phyloP scores from a whole-genome alignment of 2,329 filamentous ascomycete species.

The Ophiostoma sp. region DNA sequence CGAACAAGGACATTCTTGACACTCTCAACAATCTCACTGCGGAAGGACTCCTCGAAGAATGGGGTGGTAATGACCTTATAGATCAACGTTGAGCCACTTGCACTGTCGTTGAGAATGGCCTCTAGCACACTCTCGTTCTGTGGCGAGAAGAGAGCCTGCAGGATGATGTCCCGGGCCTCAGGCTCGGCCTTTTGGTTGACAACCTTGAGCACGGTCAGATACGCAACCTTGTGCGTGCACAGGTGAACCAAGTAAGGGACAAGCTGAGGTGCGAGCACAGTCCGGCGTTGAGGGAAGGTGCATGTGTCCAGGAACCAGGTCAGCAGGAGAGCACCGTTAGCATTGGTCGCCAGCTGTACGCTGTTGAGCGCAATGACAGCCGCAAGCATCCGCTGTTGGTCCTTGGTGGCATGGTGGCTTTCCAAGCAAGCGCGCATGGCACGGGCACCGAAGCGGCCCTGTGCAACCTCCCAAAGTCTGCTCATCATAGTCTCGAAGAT shows the following conservation, averaged over 20 bases:
- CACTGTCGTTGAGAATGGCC: conserved; percentile 83
- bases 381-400: conserved; percentile 91
- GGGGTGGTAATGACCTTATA: conserved; percentile 98
- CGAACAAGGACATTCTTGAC: conserved; percentile 82
- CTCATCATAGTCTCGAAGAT: conserved; percentile 97
- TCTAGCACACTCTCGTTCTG: conserved; percentile 80
- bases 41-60: conserved; percentile 90
- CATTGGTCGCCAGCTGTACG: conserved; percentile 91
- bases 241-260: conserved; percentile 91
- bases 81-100: conserved; percentile 89
- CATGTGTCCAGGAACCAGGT: conserved; percentile 99
- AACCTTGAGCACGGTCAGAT: conserved; percentile 93
- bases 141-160: conserved; percentile 89
- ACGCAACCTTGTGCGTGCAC: conserved; percentile 97
- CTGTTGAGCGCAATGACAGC: conserved; percentile 94
- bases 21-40: conserved; percentile 82
- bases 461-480: conserved; percentile 86
- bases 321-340: conserved; percentile 85
- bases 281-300: conserved; percentile 86
- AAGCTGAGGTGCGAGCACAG: conserved; percentile 83
- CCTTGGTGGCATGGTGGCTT: conserved; percentile 89
- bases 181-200: conserved; percentile 96
- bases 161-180: conserved; percentile 82
- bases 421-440: conserved; percentile 96
- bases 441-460: conserved; percentile 88